A percentile compares a stretch with the other conserved stretches of the same genome.
Evolutionary conservation across 495 filamentous ascomycete species (phyloP).

Genomic region (Coniosporium apollinis): DNA sequence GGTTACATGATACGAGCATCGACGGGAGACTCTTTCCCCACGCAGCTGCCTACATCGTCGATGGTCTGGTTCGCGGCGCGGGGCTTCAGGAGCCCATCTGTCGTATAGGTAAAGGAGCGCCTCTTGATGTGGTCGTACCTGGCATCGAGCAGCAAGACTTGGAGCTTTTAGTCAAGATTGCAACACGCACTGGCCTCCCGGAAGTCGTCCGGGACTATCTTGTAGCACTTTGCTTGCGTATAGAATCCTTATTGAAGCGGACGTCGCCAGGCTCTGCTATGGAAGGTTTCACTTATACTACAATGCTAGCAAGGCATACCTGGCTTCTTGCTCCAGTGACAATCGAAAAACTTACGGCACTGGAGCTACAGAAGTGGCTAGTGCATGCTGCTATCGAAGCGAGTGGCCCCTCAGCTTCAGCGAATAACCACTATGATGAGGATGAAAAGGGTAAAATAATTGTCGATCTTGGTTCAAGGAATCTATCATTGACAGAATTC

Average conservation of each 20-base stretch:
- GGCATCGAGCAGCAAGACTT: conserved; percentile 6
- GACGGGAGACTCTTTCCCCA: conserved; percentile 14
- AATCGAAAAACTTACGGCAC: too few species aligned
- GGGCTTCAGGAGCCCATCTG: not conserved
- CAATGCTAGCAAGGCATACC: not conserved
- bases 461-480: too few species aligned
- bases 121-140: not conserved
- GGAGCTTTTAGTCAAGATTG: conserved; percentile 10
- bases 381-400: too few species aligned
- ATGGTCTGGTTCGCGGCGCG: conserved; percentile 15
- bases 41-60: conserved; percentile 16
- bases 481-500: too few species aligned
- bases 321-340: not conserved
- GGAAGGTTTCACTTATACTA: not conserved
- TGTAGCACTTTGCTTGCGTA: conserved; percentile 8
- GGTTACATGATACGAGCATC: too few species aligned
- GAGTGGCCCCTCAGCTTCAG: too few species aligned
- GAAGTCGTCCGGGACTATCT: conserved; percentile 19
- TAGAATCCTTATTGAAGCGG: too few species aligned
- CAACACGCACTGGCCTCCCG: conserved; percentile 12
- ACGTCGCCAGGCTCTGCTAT: too few species aligned
- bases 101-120: conserved; percentile 12
- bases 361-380: too few species aligned
- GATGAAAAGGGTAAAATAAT: too few species aligned
- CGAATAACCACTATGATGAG: too few species aligned